A percentile compares a stretch with the other conserved stretches of the same genome.
Conservation (phyloP, 441 rosid species). For the Gossypium schwendimanii region DNA sequence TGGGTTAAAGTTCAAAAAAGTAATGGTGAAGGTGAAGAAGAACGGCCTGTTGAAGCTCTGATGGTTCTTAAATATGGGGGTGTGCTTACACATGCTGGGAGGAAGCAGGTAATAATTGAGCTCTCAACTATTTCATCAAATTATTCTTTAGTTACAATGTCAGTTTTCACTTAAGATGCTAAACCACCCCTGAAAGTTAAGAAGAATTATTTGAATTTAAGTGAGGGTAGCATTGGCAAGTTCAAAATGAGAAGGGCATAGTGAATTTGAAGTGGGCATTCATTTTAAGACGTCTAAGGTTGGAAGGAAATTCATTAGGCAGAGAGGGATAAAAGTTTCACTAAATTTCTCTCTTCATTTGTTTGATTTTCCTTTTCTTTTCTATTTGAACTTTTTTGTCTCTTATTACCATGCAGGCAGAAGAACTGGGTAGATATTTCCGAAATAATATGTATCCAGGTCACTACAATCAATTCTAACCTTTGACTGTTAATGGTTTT, state of each 20-base stretch:
- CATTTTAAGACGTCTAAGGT: conserved; percentile 3
- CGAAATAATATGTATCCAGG: conserved; percentile 99
- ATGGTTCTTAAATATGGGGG: conserved; percentile 99
- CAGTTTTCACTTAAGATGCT: background rate
- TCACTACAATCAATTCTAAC: conserved; percentile 15
- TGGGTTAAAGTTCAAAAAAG: conserved; percentile 78
- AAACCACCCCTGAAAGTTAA: background rate
- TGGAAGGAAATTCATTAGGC: background rate
- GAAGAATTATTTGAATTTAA: conserved; percentile 2
- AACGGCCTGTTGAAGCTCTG: conserved; percentile 89
- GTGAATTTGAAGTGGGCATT: background rate
- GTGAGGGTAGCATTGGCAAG: background rate
- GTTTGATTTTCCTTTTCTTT: conserved; percentile 1
- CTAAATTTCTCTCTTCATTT: background rate
- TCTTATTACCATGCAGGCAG: conserved; percentile 60
- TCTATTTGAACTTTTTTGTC: background rate
- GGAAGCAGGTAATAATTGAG: conserved; percentile 72
- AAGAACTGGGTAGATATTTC: conserved; percentile 95
- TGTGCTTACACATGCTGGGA: conserved; percentile 98
- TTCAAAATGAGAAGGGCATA: background rate
- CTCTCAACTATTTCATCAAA: background rate
- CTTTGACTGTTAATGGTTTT: conserved; percentile 1
- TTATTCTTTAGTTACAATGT: background rate
- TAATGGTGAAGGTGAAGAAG: conserved; percentile 93
- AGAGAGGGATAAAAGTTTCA: background rate